Evolutionary conservation across 2,329 filamentous ascomycete genomes (phyloP).

Genomic region (Grosmannia clavigera): DNA sequence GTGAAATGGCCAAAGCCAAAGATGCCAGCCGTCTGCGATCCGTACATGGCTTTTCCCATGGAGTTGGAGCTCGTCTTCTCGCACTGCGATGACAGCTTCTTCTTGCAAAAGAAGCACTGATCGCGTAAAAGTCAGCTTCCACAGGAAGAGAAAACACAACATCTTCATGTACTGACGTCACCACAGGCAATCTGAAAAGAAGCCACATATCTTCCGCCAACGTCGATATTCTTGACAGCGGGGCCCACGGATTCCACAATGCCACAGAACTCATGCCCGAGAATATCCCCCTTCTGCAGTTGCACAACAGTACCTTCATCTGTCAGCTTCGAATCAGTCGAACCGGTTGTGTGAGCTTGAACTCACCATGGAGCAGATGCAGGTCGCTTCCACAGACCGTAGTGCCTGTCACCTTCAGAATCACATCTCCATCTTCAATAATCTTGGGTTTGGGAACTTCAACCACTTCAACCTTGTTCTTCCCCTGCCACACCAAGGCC

Average conservation of each 20-base stretch:
- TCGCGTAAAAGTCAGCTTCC: too few species aligned
- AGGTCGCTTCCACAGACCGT: conserved; percentile 48
- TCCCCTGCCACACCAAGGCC: conserved; percentile 71
- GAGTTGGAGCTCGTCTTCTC: conserved; percentile 68
- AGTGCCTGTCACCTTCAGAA: conserved; percentile 61
- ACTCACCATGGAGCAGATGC: conserved; percentile 40
- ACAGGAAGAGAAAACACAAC: too few species aligned
- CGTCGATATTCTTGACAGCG: conserved; percentile 37
- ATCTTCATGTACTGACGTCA: conserved; percentile 15
- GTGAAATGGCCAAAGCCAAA: conserved; percentile 70
- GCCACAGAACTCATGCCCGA: conserved; percentile 51
- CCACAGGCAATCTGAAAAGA: conserved; percentile 74
- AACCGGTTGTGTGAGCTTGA: too few species aligned
- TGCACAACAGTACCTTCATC: conserved; percentile 30
- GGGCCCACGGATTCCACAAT: conserved; percentile 44
- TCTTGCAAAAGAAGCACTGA: conserved; percentile 63
- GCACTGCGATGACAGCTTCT: conserved; percentile 69
- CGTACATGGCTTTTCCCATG: conserved; percentile 63
- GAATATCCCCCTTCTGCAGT: conserved; percentile 51
- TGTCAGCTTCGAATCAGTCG: too few species aligned
- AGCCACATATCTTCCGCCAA: conserved; percentile 63
- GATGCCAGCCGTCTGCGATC: conserved; percentile 60
- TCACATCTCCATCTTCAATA: conserved; percentile 63
- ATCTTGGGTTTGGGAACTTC: conserved; percentile 60
- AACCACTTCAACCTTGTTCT: conserved; percentile 63